A percentile compares a stretch with the other conserved stretches of the same genome.
These are phyloP conservation scores for Candida taoyuanica DNA, from an alignment of 805 yeast species.

Conservation along the genomic window DNA sequence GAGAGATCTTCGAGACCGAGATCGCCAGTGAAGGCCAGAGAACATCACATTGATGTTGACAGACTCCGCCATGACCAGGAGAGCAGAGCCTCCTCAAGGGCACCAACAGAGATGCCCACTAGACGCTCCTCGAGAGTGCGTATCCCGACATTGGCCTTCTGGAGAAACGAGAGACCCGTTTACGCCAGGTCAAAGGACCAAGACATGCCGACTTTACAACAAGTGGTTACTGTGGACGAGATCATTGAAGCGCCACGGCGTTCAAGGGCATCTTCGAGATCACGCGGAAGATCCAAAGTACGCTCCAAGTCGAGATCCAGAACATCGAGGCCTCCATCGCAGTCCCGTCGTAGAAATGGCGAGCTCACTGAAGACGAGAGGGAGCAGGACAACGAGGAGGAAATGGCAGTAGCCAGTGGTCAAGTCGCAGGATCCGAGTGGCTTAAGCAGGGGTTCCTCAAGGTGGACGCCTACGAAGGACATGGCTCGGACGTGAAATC, in stretches of 20 bases:
- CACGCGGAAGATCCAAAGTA: conserved; percentile 13
- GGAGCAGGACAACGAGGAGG: conserved; percentile 24
- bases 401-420: conserved; percentile 26
- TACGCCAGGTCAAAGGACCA: conserved; percentile 40
- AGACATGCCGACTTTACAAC: conserved; percentile 52
- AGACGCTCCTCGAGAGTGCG: conserved; percentile 64
- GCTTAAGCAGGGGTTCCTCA: conserved; percentile 39
- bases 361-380: conserved; percentile 17
- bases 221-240: conserved; percentile 44
- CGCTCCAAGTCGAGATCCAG: conserved; percentile 15
- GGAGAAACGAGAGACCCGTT: conserved; percentile 77
- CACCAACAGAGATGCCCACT: conserved; percentile 28
- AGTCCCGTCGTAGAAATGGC: conserved; percentile 13
- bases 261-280: conserved; percentile 16
- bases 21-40: conserved; percentile 2
- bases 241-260: conserved; percentile 1
- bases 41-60: conserved; percentile 17
- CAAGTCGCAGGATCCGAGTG: conserved; percentile 46
- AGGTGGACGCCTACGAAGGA: conserved; percentile 45
- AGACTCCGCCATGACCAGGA: conserved; percentile 19
- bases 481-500: conserved; percentile 43
- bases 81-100: conserved; percentile 12
- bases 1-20: conserved; percentile 5
- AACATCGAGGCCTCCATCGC: conserved; percentile 12
- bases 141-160: conserved; percentile 70